Percentiles rank a stretch among this genome's conserved stretches.
Conservation (phyloP, 73 alveolate genomes). For the Blepharisma japonicum region DNA sequence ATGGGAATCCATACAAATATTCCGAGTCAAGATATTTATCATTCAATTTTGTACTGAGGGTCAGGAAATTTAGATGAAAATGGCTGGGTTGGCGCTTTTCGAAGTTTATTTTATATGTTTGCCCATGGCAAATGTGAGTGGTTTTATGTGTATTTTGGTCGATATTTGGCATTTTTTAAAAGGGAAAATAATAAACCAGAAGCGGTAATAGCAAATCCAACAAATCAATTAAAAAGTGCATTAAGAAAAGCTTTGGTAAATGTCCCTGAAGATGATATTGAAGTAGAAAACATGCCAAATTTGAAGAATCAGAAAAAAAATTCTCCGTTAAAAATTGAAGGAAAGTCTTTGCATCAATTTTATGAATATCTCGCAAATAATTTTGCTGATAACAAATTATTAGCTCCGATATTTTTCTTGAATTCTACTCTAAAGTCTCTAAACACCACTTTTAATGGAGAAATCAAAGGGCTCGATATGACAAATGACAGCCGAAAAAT, state of each 20-base stretch:
- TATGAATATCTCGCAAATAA: background rate
- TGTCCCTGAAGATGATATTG: slow-evolving; percentile 8
- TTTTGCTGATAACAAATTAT: background rate
- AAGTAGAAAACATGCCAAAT: background rate
- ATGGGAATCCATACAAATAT: background rate
- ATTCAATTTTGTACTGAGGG: background rate
- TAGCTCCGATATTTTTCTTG: background rate
- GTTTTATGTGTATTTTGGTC: background rate
- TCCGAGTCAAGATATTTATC: slow-evolving; percentile 5
- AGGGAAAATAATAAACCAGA: background rate
- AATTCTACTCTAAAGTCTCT: background rate
- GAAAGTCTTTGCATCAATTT: slow-evolving; percentile 11
- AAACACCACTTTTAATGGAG: background rate
- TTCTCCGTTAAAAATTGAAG: background rate
- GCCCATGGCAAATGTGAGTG: background rate
- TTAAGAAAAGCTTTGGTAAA: slow-evolving; percentile 1
- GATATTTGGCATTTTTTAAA: background rate
- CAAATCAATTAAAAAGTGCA: background rate
- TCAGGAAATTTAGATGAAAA: background rate
- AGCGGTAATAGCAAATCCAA: slow-evolving; percentile 12
- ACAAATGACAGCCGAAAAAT: background rate
- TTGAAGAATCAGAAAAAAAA: background rate
- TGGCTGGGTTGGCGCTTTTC: background rate
- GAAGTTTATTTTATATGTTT: background rate
- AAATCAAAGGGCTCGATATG: background rate